phyloP scores from a whole-genome alignment of 2,329 filamentous ascomycete genomes.

The Sclerotinia subarctica region DNA sequence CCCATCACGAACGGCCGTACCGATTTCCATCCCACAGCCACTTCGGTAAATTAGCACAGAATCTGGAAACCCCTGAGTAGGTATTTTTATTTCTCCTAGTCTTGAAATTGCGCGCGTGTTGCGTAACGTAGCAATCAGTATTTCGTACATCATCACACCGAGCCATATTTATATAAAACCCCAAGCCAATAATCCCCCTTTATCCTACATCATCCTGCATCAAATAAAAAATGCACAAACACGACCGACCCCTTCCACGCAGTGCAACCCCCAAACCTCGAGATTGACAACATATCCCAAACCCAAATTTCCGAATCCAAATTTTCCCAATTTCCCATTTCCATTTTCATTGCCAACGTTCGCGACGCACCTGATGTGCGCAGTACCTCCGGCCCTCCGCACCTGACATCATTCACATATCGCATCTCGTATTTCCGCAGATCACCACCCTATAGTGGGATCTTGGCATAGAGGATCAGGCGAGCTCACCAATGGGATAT shows the following conservation, averaged over 20 bases:
- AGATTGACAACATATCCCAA: not conserved
- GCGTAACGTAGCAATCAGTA: not conserved
- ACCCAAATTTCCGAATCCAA: too few relatives aligned
- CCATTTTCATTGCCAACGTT: not conserved
- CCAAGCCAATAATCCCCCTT: not conserved
- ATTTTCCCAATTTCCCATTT: too few relatives aligned
- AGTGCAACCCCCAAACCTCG: not conserved
- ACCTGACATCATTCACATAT: slow-evolving; percentile 2
- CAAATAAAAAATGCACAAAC: too few relatives aligned
- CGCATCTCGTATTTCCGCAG: slow-evolving; percentile 6
- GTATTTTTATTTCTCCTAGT: not conserved
- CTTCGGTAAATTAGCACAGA: not conserved
- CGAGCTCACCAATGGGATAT: not conserved
- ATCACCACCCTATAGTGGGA: not conserved
- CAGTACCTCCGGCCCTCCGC: not conserved
- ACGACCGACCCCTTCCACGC: not conserved
- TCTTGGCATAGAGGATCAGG: not conserved
- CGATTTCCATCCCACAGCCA: not conserved
- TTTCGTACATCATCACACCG: not conserved
- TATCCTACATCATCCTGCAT: too few relatives aligned
- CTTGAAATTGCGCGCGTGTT: too few relatives aligned
- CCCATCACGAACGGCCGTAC: not conserved
- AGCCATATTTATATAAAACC: not conserved
- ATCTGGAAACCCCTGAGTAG: not conserved
- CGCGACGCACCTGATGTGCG: not conserved